Evolutionary conservation across 805 yeast genomes (phyloP).

Genomic region (Blastobotrys americana): DNA sequence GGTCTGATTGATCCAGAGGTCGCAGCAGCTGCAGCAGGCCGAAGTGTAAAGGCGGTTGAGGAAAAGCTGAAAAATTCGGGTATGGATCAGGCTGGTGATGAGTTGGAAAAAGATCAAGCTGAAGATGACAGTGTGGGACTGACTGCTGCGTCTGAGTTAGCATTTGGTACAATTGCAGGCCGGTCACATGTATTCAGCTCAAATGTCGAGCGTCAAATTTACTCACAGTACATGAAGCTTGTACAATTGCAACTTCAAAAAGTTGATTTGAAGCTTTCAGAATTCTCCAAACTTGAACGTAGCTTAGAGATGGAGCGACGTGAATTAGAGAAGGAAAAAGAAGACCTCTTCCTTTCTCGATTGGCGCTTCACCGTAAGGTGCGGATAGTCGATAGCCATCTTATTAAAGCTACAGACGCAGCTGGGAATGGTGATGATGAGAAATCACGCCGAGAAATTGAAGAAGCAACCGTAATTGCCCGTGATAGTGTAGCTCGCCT

Average conservation of each 20-base stretch:
- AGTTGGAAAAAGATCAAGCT: slow-evolving; percentile 11
- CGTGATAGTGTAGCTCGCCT: not conserved
- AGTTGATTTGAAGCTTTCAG: slow-evolving; percentile 63
- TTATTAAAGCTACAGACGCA: slow-evolving; percentile 40
- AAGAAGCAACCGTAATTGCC: not conserved
- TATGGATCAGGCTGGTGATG: slow-evolving; percentile 2
- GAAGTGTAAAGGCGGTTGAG: slow-evolving; percentile 47
- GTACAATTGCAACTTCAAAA: slow-evolving; percentile 67
- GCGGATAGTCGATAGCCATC: slow-evolving; percentile 44
- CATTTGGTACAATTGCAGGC: slow-evolving; percentile 71
- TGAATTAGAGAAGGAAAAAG: slow-evolving; percentile 36
- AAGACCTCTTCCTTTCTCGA: slow-evolving; percentile 58
- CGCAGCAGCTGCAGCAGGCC: slow-evolving; percentile 68
- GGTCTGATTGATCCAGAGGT: slow-evolving; percentile 79
- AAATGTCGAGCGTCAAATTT: slow-evolving; percentile 66
- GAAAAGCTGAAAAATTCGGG: slow-evolving; percentile 6
- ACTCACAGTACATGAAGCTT: slow-evolving; percentile 51
- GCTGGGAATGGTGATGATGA: slow-evolving; percentile 15
- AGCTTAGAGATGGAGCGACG: slow-evolving; percentile 38
- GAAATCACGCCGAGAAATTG: slow-evolving; percentile 1
- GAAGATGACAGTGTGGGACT: slow-evolving; percentile 5
- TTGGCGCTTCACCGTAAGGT: slow-evolving; percentile 56
- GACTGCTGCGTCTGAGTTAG: slow-evolving; percentile 46
- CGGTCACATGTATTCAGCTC: slow-evolving; percentile 73
- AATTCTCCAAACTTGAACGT: slow-evolving; percentile 61